Percentiles rank a stretch among this genome's conserved stretches.
phyloP scores from a whole-genome alignment of 495 filamentous ascomycete genomes.

The Penicillium roqueforti region DNA sequence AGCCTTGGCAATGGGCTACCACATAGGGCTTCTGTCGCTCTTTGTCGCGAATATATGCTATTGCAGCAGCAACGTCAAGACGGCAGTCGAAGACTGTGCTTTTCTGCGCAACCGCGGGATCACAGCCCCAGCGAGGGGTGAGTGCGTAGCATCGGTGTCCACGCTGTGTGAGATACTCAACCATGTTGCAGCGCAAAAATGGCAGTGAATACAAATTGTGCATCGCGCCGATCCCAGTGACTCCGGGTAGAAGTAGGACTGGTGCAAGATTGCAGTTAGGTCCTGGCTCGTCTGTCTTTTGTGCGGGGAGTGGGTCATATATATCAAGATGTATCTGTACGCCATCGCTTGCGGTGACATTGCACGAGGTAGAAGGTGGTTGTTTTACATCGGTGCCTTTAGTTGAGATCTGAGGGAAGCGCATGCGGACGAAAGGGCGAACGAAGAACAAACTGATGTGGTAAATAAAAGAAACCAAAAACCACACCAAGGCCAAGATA shows the following conservation, averaged over 20 bases:
- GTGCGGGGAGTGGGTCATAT: background rate
- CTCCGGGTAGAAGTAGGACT: slow-evolving; percentile 34
- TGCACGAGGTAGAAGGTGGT: background rate
- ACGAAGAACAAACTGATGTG: slow-evolving; percentile 54
- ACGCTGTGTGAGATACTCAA: slow-evolving; percentile 58
- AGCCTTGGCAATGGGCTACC: slow-evolving; percentile 64
- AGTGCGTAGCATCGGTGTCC: slow-evolving; percentile 57
- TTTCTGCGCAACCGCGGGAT: slow-evolving; percentile 47
- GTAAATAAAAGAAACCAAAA: slow-evolving; percentile 51
- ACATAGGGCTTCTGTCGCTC: slow-evolving; percentile 47
- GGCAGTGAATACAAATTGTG: slow-evolving; percentile 62
- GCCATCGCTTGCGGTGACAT: background rate
- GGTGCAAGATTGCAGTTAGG: background rate
- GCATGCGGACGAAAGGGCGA: slow-evolving; percentile 40
- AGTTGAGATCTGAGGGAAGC: background rate
- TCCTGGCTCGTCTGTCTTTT: background rate
- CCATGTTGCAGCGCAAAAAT: slow-evolving; percentile 59
- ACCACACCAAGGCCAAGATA: slow-evolving; percentile 2
- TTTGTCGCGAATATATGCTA: slow-evolving; percentile 48
- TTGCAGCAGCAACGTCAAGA: slow-evolving; percentile 56
- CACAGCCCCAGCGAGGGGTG: slow-evolving; percentile 58
- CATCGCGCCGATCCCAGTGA: slow-evolving; percentile 60
- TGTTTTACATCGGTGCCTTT: background rate
- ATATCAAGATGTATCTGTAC: background rate
- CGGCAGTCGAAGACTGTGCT: slow-evolving; percentile 61